phyloP scores from a whole-genome alignment of 768 basidiomycete genomes.

The Tulasnella sp. region DNA sequence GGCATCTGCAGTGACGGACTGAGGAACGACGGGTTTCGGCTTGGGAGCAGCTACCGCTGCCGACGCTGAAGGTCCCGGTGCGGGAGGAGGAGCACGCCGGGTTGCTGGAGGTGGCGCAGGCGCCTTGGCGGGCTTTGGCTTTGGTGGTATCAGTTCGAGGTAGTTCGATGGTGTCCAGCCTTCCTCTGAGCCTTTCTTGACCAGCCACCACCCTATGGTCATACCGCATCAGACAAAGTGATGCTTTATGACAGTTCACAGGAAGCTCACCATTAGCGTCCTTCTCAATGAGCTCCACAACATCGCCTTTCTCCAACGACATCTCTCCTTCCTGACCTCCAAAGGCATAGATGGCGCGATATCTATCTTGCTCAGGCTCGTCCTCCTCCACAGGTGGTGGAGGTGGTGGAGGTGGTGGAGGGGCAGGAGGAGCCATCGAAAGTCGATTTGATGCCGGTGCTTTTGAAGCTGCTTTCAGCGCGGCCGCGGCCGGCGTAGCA shows the following conservation, averaged over 20 bases:
- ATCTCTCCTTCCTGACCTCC: conserved; percentile 89
- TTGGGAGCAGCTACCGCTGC: conserved; percentile 27
- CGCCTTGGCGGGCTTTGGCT: conserved; percentile 50
- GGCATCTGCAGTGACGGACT: conserved; percentile 41
- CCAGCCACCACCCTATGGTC: conserved; percentile 80
- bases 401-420: conserved; percentile 37
- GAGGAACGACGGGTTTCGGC: conserved; percentile 19
- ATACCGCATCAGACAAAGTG: neutral
- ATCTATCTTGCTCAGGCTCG: conserved; percentile 59
- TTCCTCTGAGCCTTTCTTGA: conserved; percentile 68
- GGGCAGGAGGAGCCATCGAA: conserved; percentile 29
- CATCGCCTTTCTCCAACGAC: conserved; percentile 76
- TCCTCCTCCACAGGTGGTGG: conserved; percentile 40
- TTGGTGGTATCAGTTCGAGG: conserved; percentile 65
- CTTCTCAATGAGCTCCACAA: conserved; percentile 86
- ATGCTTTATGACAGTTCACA: neutral
- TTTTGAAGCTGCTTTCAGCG: conserved; percentile 20
- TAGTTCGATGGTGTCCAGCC: conserved; percentile 97
- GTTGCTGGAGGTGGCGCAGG: conserved; percentile 43
- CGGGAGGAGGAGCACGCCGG: conserved; percentile 29
- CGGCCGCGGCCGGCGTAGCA: conserved; percentile 6
- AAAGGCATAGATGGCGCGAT: conserved; percentile 87
- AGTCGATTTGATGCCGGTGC: conserved; percentile 37
- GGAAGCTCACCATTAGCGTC: conserved; percentile 55
- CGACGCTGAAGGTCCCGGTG: conserved; percentile 31